A percentile compares a stretch with the other conserved stretches of the same genome.
These are phyloP conservation scores for Tulasnella sp. DNA, from an alignment of 768 basidiomycete genomes.

Conservation along the genomic window DNA sequence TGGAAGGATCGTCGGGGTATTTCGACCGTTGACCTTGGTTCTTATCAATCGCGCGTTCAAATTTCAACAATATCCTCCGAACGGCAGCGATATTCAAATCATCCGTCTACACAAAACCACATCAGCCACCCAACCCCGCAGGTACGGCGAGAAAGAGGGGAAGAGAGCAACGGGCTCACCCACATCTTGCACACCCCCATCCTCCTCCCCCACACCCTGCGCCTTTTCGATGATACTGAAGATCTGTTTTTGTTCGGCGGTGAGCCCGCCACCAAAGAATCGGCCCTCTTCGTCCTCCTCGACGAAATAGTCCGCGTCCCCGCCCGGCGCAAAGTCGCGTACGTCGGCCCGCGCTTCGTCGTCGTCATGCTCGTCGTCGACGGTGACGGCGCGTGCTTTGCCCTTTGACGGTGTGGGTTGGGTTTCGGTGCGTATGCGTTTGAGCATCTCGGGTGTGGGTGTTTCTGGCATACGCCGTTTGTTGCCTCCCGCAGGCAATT, in stretches of 20 bases:
- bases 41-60: slow-evolving; percentile 84
- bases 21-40: slow-evolving; percentile 97
- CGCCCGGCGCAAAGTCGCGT: slow-evolving; percentile 63
- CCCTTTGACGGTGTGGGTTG: slow-evolving; percentile 20
- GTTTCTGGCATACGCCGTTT: slow-evolving; percentile 68
- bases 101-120: slow-evolving; percentile 28
- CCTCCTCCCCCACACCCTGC: slow-evolving; percentile 48
- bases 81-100: slow-evolving; percentile 58
- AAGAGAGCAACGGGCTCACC: slow-evolving; percentile 24
- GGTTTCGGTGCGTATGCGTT: slow-evolving; percentile 57
- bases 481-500: slow-evolving; percentile 46
- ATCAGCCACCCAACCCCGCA: slow-evolving; percentile 2
- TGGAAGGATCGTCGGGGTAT: slow-evolving; percentile 82
- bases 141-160: background rate
- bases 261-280: slow-evolving; percentile 89
- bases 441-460: slow-evolving; percentile 70
- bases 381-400: slow-evolving; percentile 35
- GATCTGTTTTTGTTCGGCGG: slow-evolving; percentile 87
- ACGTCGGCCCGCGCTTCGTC: slow-evolving; percentile 27
- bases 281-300: slow-evolving; percentile 90
- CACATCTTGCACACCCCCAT: slow-evolving; percentile 39
- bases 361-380: slow-evolving; percentile 39
- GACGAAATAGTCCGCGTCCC: slow-evolving; percentile 78
- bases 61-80: slow-evolving; percentile 57
- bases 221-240: slow-evolving; percentile 79